Evolutionary conservation across 805 yeast genomes (phyloP).

Genomic region (Candida sakaeoensis): DNA sequence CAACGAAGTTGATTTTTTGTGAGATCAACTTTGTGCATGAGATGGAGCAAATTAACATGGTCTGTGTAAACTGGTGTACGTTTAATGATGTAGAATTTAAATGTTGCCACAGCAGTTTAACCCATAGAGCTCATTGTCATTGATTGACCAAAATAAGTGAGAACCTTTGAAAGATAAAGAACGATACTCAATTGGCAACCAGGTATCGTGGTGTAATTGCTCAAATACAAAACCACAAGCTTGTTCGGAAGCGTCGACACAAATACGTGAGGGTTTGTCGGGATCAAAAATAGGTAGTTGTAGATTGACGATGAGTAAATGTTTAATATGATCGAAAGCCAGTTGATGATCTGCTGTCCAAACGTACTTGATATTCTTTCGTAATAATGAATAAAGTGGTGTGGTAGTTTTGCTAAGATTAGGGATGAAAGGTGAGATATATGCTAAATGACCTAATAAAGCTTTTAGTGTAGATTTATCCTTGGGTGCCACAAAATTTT

Average conservation of each 20-base stretch:
- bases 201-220: not conserved
- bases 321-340: not conserved
- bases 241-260: not conserved
- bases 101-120: too few species aligned
- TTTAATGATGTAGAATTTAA: too few species aligned
- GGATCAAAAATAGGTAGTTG: not conserved
- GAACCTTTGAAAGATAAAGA: not conserved
- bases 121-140: too few species aligned
- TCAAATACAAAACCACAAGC: slow-evolving; percentile 4
- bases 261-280: not conserved
- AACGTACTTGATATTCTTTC: not conserved
- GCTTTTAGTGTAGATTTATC: not conserved
- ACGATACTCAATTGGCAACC: slow-evolving; percentile 3
- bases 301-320: not conserved
- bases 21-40: too few species aligned
- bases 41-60: too few species aligned
- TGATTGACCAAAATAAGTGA: not conserved
- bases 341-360: not conserved
- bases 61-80: too few species aligned
- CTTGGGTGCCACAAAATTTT: not conserved
- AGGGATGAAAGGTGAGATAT: not conserved
- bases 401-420: not conserved
- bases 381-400: not conserved
- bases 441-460: not conserved
- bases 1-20: too few species aligned